Evolutionary conservation across 495 filamentous ascomycete species (phyloP), one percentile per base, ranked within the genome.

Genomic region (Hypoxylon intermedium): DNA sequence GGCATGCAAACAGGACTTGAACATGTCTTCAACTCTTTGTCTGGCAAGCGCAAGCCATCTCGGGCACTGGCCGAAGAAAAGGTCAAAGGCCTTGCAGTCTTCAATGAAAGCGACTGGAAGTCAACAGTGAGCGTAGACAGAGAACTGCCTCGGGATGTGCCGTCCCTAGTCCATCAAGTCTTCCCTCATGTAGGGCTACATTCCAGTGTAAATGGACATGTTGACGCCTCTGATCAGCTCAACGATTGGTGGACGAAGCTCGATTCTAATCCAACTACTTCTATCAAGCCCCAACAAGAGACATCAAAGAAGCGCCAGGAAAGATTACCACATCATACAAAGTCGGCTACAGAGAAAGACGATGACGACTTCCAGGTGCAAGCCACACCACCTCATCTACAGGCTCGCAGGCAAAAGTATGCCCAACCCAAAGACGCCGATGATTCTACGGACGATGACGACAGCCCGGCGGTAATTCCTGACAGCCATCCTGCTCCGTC

Each of bases 11-110:
- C 83, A 1, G 89, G 92, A 23, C 72, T 93, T 4, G 83, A 84
- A 11, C 77, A 83, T 18, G 79, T 92, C 2, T 91, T 96, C 73
- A 88, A 87, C 12, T 81, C 84, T 12, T 81, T 85, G 15, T 77
- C 82, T 2, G 79, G 83, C 7, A 83, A 80, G 48, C 71, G 75
- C 49, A 80, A 72, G 52, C 54, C 76, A 2, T 72, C 73, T 18
- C 71, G 80, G 43, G 71, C 74, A n/a, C 65, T 63, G 9, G 79
- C 77, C 2, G 82, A 81, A 36, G 72, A 74, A 7, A 79, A 77
- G 47, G 77, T 87, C 13, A 83, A 79, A 41, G 86, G 84, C 0
- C 72, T 89, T 13, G 77, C 75, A 1, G 67, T 65, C 7, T 89
- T 89, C 51, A 62, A 77, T 26, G 72, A 81, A 56, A 59, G 68